Evolutionary conservation across 2,329 filamentous ascomycete species (phyloP).

Genomic region (Pseudopyrenochaeta lycopersici): DNA sequence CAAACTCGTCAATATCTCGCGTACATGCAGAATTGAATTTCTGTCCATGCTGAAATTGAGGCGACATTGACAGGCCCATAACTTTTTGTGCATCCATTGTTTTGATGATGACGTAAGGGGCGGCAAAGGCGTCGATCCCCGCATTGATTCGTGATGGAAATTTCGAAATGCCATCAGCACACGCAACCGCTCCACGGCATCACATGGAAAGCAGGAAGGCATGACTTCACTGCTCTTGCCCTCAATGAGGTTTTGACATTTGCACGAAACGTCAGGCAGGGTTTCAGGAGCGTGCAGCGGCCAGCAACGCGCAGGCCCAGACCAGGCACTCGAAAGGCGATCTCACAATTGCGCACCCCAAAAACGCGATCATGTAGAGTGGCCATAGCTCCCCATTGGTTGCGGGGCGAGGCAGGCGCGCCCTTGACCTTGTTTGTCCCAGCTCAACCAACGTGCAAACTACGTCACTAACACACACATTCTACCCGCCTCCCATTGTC

Average conservation of each 20-base stretch:
- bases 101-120: constrained; percentile 26
- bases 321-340: constrained; percentile 23
- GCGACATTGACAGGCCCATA: constrained; percentile 13
- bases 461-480: constrained; percentile 40
- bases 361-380: constrained; percentile 21
- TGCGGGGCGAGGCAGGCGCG: constrained; percentile 24
- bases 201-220: not conserved
- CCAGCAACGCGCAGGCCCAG: constrained; percentile 3
- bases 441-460: constrained; percentile 29
- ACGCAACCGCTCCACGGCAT: constrained; percentile 3
- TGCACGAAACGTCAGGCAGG: too few relatives aligned
- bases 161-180: constrained; percentile 38
- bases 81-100: constrained; percentile 22
- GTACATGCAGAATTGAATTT: too few relatives aligned
- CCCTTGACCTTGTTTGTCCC: constrained; percentile 28
- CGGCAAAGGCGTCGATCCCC: constrained; percentile 20
- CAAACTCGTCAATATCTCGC: too few relatives aligned
- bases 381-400: constrained; percentile 31
- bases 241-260: not conserved
- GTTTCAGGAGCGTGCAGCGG: not conserved
- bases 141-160: constrained; percentile 32
- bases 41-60: not conserved
- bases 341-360: constrained; percentile 29
- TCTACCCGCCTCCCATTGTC: constrained; percentile 25
- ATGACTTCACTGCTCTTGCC: not conserved